Conservation (phyloP, 2,329 filamentous ascomycete species). For the Elsinoe arachidis region DNA sequence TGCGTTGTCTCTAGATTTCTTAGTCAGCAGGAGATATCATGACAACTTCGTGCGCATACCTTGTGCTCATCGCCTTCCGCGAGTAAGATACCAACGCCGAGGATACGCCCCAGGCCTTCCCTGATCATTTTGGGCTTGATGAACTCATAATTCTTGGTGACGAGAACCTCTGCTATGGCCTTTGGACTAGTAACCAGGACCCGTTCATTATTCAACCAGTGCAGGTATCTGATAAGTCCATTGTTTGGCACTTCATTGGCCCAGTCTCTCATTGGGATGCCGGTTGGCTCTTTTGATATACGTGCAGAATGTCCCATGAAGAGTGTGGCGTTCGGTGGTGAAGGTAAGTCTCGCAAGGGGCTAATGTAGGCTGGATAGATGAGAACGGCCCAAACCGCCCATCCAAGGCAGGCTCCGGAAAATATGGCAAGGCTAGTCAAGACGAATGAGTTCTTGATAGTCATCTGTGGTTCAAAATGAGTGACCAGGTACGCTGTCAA, state of each 20-base stretch:
- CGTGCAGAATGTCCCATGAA: constrained; percentile 36
- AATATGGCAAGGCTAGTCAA: constrained; percentile 36
- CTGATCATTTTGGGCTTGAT: constrained; percentile 40
- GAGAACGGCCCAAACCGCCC: constrained; percentile 36
- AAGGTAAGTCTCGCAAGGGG: constrained; percentile 49
- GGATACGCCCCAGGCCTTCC: constrained; percentile 50
- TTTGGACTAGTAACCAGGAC: constrained; percentile 39
- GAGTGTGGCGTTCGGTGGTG: constrained; percentile 33
- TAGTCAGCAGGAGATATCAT: neutral
- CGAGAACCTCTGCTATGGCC: constrained; percentile 41
- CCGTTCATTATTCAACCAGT: constrained; percentile 39
- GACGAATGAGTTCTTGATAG: constrained; percentile 23
- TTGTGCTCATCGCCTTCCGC: constrained; percentile 90
- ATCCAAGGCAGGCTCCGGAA: constrained; percentile 28
- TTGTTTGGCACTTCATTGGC: constrained; percentile 46
- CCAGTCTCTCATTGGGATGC: constrained; percentile 42
- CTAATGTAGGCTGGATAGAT: constrained; percentile 52
- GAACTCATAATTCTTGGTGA: constrained; percentile 44
- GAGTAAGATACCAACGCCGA: constrained; percentile 65
- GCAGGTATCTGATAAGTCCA: constrained; percentile 45
- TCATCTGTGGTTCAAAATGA: neutral
- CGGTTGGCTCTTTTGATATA: constrained; percentile 35
- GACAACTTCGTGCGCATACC: constrained; percentile 32
- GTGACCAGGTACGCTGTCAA: neutral
- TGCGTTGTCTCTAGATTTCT: constrained; percentile 34